Evolutionary conservation across 148 eudicot genomes (phyloP), one percentile per base, ranked within the genome.

Genomic region (Chenopodium berlandieri): DNA sequence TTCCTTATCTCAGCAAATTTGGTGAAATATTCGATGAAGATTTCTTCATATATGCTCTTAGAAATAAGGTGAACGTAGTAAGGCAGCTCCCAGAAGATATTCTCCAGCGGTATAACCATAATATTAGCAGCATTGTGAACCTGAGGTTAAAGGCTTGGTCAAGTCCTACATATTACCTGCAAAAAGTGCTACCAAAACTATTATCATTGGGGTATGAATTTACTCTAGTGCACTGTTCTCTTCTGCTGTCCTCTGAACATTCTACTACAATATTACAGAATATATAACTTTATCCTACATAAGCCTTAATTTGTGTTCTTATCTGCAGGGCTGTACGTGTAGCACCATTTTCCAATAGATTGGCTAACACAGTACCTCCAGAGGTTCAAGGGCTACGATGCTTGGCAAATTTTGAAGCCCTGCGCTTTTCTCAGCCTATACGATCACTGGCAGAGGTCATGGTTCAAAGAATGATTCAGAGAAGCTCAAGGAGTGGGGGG

Each of bases 121-220:
- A 94, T 73, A 90, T 96, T 52, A 94, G 99, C 91, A 94, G 86
- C 90, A 96, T 96, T 77, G 89, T 94, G 70, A 96, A 96, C 81
- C 86, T 96, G 86, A 92, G 99, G 87, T 89, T 96, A 76, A 96
- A 94, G 85, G 99, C 87, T 83, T 96, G 99, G 99, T 96, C 99
- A 71, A 96, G 97, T 82, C 92, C 98, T 10, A 84, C 87, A 67
- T 91, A 94, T 86, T 96, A 96, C 86, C 87, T 94, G 58, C 89
- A 88, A 48, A 94, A 90, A 89, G 99, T 96, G 79, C 88, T 96
- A 66, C 99, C 98, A 56, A 96, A 89, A 85, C 91, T 96, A 79
- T 50, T 88, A 73, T 88, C 88, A 82, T 74, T 91, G 80, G 90
- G 96, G 99, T 96, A 96, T 78, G 88, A 66, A 37, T 47, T 75